Conservation (phyloP, 2,329 filamentous ascomycete genomes). For the Colletotrichum agaves region DNA sequence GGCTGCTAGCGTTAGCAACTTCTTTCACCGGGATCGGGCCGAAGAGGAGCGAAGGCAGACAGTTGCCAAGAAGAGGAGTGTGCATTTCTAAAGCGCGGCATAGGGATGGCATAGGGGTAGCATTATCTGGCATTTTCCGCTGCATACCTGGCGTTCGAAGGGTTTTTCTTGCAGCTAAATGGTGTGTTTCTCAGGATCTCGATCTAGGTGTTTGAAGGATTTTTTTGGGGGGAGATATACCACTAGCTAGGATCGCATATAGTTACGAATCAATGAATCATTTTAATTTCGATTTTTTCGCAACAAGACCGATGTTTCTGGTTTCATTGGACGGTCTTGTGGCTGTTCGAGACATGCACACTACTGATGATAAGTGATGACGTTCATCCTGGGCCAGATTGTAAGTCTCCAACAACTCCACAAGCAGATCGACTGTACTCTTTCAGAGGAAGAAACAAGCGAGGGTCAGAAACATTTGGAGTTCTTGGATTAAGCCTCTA, state of each 20-base stretch:
- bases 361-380: too few species aligned
- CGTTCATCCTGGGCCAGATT: too few species aligned
- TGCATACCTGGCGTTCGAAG: constrained; percentile 11
- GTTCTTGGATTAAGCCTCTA: too few species aligned
- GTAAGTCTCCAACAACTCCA: too few species aligned
- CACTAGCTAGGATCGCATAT: background rate
- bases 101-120: background rate
- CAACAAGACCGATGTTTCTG: too few species aligned
- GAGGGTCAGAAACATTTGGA: too few species aligned
- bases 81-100: constrained; percentile 51
- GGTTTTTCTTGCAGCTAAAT: background rate
- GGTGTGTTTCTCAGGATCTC: background rate
- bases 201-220: background rate
- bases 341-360: too few species aligned
- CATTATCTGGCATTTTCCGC: background rate
- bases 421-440: too few species aligned
- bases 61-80: constrained; percentile 60
- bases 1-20: constrained; percentile 58
- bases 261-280: constrained; percentile 1
- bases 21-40: constrained; percentile 51
- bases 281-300: too few species aligned
- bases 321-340: too few species aligned
- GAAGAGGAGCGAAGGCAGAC: constrained; percentile 52
- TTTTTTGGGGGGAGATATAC: constrained; percentile 15
- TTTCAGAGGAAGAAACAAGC: too few species aligned